These are phyloP conservation scores for Mrakia frigida DNA, from an alignment of 768 basidiomycete species.

Conservation along the genomic window DNA sequence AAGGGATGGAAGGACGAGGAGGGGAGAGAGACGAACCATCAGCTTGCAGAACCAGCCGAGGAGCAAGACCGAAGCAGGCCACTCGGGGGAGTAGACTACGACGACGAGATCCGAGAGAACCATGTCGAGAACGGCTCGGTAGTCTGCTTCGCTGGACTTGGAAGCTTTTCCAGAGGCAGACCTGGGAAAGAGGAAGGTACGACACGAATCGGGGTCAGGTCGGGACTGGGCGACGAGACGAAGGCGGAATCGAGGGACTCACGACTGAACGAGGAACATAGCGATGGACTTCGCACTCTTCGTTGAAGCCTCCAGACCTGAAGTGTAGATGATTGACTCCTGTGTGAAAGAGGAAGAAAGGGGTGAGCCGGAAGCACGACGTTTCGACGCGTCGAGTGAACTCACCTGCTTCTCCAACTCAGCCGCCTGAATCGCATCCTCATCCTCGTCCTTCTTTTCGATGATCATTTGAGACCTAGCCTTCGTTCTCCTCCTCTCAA, in stretches of 20 bases:
- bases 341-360: not conserved
- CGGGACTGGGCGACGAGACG: too few relatives aligned
- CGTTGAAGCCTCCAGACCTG: constrained; percentile 15
- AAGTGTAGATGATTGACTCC: constrained; percentile 32
- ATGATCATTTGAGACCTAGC: constrained; percentile 18
- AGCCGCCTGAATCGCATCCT: not conserved
- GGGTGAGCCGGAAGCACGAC: not conserved
- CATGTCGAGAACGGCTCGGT: constrained; percentile 85
- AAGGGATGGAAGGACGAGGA: not conserved
- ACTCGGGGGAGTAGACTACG: constrained; percentile 92
- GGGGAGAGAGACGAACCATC: constrained; percentile 57
- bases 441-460: constrained; percentile 43
- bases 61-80: constrained; percentile 85
- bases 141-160: constrained; percentile 91
- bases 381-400: not conserved
- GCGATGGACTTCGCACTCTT: constrained; percentile 29
- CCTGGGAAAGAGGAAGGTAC: constrained; percentile 44
- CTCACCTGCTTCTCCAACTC: constrained; percentile 22
- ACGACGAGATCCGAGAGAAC: constrained; percentile 78
- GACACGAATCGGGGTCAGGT: not conserved
- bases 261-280: constrained; percentile 27
- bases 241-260: not conserved
- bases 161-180: constrained; percentile 69
- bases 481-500: not conserved
- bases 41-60: constrained; percentile 73